These are phyloP conservation scores for Pseudocohnilembus persalinus DNA, from an alignment of 169 alveolate species.

Conservation along the genomic window DNA sequence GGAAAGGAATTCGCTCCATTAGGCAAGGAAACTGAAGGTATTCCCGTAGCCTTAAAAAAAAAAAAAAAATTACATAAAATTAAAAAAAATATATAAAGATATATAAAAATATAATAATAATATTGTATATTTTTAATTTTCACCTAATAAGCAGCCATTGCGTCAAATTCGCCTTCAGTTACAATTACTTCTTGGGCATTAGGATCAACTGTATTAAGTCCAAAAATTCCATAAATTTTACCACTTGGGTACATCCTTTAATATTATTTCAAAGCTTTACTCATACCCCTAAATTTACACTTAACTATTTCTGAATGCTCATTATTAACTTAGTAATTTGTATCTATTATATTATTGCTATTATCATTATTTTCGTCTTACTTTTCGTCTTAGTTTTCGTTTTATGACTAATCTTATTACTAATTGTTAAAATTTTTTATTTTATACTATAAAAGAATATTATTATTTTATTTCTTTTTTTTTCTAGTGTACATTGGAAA, in stretches of 20 bases:
- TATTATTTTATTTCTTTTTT: background rate
- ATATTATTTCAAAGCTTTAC: slow-evolving; percentile 80
- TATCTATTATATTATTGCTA: slow-evolving; percentile 3
- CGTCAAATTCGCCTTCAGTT: slow-evolving; percentile 98
- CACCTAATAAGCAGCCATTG: slow-evolving; percentile 89
- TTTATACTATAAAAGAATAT: too few relatives aligned
- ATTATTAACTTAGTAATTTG: slow-evolving; percentile 12
- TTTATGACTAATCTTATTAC: slow-evolving; percentile 16
- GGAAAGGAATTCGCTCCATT: slow-evolving; percentile 94
- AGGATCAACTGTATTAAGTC: slow-evolving; percentile 80
- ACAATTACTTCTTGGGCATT: slow-evolving; percentile 77
- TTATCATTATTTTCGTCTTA: slow-evolving; percentile 4
- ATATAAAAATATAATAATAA: too few relatives aligned
- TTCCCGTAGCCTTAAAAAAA: slow-evolving; percentile 79
- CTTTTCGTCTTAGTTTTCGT: slow-evolving; percentile 10
- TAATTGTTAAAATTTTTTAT: too few relatives aligned
- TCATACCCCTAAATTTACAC: slow-evolving; percentile 66
- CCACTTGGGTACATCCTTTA: slow-evolving; percentile 84
- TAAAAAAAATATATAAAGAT: too few relatives aligned
- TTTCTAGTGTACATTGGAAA: slow-evolving; percentile 56
- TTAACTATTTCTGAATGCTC: slow-evolving; percentile 53
- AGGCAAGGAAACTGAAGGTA: slow-evolving; percentile 93
- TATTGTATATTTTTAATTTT: too few relatives aligned
- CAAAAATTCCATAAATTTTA: slow-evolving; percentile 87
- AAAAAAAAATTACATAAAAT: too few relatives aligned